Base-by-base conservation (phyloP, 2,329 filamentous ascomycete species). In the Sordariomycetes sp. region DNA sequence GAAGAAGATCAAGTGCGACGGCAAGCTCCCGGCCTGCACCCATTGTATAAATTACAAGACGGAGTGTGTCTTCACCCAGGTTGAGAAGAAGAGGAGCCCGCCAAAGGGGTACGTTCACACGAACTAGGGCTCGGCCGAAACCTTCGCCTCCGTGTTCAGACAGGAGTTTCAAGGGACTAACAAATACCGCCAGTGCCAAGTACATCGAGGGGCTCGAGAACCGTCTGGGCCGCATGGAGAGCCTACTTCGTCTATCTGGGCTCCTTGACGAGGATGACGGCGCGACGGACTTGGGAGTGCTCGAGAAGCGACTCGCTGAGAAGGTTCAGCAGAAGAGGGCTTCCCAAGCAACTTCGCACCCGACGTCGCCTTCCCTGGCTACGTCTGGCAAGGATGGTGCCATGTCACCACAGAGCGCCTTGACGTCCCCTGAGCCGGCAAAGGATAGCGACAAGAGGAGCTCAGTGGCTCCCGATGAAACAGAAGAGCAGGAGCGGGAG, bases 41-140 rank as follows among this genome's bases (percentile, higher is more conserved):
- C 94, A 97, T 72, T 99, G 92, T 70, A 87, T 87, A 69, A 97
- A 96, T 70, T 96, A 96, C 77, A 96, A 96, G 78, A 96, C 91
- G 5, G 90, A 96, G 65, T 99, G 92, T 70, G 82, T 96, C 64
- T 97, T 97, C 68, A 97, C 94, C 0, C 90, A 96, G 69, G 91
- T 97, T 42, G 94, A 99, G 75, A 99, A 99, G 84, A 99, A 99
- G 79, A 82, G 94, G 59, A 94, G 88, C 70, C 92, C 94, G 56
- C 94, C 92, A 1, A 99, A 97, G 77, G 92, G 94, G 90, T 95
- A 79, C 62, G 80, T 32, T 56, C 22, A 50, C 45, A 22, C n/a
- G 22, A 50, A 22, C 45, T 12, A n/a, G 24, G 55, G 39, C 35
- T 2, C 32, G 32, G 17, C 13, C 17, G 7, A 32, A 35, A 48